Conservation (phyloP, 768 basidiomycete genomes). For the Kwoniella sp. region DNA sequence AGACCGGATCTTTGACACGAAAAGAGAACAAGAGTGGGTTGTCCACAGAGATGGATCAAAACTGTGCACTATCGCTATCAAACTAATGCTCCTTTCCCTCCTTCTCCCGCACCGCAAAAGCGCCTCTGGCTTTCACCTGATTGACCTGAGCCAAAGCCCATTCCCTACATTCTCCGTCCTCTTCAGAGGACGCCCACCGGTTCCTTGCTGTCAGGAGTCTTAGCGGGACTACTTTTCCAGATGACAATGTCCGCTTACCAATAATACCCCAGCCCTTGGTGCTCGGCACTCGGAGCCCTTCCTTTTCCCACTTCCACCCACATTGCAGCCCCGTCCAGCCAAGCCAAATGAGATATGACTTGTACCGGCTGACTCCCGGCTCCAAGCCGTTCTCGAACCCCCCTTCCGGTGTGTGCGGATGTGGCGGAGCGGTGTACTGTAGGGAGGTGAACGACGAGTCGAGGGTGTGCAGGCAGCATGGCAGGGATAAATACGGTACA, state of each 20-base stretch:
- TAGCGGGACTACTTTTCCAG: background rate
- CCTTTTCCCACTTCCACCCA: constrained; percentile 84
- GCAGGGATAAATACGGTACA: constrained; percentile 57
- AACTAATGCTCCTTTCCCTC: constrained; percentile 47
- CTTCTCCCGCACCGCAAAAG: constrained; percentile 57
- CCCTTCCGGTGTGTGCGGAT: constrained; percentile 31
- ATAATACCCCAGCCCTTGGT: constrained; percentile 90
- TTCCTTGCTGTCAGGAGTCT: constrained; percentile 48
- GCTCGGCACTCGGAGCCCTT: constrained; percentile 81
- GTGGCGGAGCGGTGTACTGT: constrained; percentile 29
- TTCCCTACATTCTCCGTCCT: constrained; percentile 39
- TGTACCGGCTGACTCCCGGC: constrained; percentile 62
- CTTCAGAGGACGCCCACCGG: constrained; percentile 35
- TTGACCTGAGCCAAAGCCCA: constrained; percentile 59
- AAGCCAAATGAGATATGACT: constrained; percentile 81
- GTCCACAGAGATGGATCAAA: too few species aligned
- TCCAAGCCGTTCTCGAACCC: constrained; percentile 52
- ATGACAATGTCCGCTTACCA: constrained; percentile 65
- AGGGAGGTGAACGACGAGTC: constrained; percentile 68
- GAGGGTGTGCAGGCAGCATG: constrained; percentile 64
- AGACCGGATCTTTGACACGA: too few species aligned
- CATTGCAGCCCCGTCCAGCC: constrained; percentile 65
- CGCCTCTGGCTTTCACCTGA: constrained; percentile 59
- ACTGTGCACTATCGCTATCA: background rate
- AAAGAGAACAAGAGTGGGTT: too few species aligned